These are phyloP conservation scores for Penicillium expansum DNA, from an alignment of 2,329 filamentous ascomycete species.

Conservation along the genomic window DNA sequence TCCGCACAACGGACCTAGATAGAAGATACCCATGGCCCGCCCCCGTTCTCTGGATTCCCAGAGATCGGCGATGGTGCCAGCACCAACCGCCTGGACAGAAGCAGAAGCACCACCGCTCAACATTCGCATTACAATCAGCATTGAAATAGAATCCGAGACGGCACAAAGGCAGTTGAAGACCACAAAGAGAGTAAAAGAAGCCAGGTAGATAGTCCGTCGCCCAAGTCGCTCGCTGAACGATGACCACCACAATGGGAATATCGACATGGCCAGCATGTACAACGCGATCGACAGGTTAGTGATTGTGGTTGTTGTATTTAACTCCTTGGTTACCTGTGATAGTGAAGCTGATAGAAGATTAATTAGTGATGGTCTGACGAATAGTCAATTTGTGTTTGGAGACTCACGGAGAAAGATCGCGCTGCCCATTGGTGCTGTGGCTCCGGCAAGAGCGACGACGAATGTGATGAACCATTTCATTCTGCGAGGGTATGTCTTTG, in stretches of 20 bases:
- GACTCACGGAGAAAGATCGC: slow-evolving; percentile 75
- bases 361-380: neutral
- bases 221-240: slow-evolving; percentile 71
- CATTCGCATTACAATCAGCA: slow-evolving; percentile 75
- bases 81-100: slow-evolving; percentile 77
- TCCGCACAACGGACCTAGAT: slow-evolving; percentile 72
- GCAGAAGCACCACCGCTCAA: slow-evolving; percentile 73
- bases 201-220: slow-evolving; percentile 73
- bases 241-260: slow-evolving; percentile 85
- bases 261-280: slow-evolving; percentile 79
- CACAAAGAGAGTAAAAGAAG: slow-evolving; percentile 69
- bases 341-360: slow-evolving; percentile 58
- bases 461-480: slow-evolving; percentile 85
- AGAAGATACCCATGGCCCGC: slow-evolving; percentile 78
- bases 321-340: slow-evolving; percentile 58
- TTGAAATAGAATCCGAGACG: slow-evolving; percentile 65
- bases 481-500: slow-evolving; percentile 67
- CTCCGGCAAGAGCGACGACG: slow-evolving; percentile 72
- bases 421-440: slow-evolving; percentile 77
- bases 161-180: slow-evolving; percentile 69
- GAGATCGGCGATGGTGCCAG: slow-evolving; percentile 77
- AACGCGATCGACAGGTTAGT: slow-evolving; percentile 74
- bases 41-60: slow-evolving; percentile 73
- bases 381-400: neutral
- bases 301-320: slow-evolving; percentile 62